These are phyloP conservation scores for Albugo candida DNA, from an alignment of 352 stramenopile genomes.

Conservation along the genomic window DNA sequence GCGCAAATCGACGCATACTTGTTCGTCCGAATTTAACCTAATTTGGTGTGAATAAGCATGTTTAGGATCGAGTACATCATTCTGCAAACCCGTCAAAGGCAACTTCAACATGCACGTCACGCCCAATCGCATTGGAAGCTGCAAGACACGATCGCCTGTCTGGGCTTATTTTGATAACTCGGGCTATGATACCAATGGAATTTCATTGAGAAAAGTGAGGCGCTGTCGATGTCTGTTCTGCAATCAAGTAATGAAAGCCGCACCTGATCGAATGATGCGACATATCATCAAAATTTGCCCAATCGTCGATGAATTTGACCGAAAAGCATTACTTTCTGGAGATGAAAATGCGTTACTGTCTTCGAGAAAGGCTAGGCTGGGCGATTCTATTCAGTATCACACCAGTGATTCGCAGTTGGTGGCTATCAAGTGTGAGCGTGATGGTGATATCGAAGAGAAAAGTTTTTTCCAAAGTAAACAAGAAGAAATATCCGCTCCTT, in stretches of 20 bases:
- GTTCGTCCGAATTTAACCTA: not conserved
- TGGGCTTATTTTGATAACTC: slow-evolving; percentile 5
- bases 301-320: slow-evolving; percentile 2
- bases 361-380: too few relatives aligned
- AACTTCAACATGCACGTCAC: not conserved
- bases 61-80: not conserved
- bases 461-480: too few relatives aligned
- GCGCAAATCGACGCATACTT: too few relatives aligned
- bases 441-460: too few relatives aligned
- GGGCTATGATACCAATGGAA: slow-evolving; percentile 1
- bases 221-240: slow-evolving; percentile 8
- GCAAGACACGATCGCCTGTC: not conserved
- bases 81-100: not conserved
- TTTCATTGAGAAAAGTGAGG: not conserved
- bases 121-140: not conserved
- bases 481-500: too few relatives aligned
- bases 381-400: too few relatives aligned
- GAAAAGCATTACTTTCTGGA: slow-evolving; percentile 1
- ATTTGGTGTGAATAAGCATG: not conserved
- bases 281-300: slow-evolving; percentile 3
- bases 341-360: too few relatives aligned
- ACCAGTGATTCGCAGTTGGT: too few relatives aligned
- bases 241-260: not conserved
- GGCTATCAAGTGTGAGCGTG: too few relatives aligned
- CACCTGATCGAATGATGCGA: slow-evolving; percentile 5